Conservation (phyloP, 2,329 filamentous ascomycete genomes). For the Colletotrichum caudatum region DNA sequence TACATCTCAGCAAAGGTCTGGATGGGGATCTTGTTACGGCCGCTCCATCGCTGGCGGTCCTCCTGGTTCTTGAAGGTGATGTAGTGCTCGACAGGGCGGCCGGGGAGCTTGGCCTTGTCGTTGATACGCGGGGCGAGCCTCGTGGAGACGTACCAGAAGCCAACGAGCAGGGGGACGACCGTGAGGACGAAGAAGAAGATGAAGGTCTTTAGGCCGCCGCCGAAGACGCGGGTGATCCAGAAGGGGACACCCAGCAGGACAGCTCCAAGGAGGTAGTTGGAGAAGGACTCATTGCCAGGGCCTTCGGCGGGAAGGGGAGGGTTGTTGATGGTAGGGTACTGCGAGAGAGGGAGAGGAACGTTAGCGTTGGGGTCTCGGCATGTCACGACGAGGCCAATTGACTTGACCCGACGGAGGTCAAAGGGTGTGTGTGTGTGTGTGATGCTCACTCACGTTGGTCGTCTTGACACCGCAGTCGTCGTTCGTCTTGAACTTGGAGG, state of each 20-base stretch:
- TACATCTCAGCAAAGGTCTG: slow-evolving; percentile 99
- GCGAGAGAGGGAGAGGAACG: slow-evolving; percentile 36
- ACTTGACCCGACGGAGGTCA: neutral
- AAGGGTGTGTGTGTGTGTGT: neutral
- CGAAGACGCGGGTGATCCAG: slow-evolving; percentile 85
- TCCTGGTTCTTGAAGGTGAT: slow-evolving; percentile 80
- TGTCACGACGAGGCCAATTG: slow-evolving; percentile 9
- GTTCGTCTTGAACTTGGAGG: slow-evolving; percentile 74
- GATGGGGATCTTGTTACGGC: slow-evolving; percentile 85
- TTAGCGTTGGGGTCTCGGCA: slow-evolving; percentile 9
- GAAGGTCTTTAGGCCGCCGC: slow-evolving; percentile 88
- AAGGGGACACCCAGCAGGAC: slow-evolving; percentile 78
- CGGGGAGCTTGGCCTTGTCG: slow-evolving; percentile 89
- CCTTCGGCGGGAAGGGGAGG: slow-evolving; percentile 92
- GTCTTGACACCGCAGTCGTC: slow-evolving; percentile 68
- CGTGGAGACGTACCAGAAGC: slow-evolving; percentile 86
- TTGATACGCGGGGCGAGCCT: slow-evolving; percentile 88
- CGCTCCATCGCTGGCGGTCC: slow-evolving; percentile 75
- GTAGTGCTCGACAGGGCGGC: slow-evolving; percentile 91
- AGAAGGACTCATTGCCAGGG: slow-evolving; percentile 86
- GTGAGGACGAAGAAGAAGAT: slow-evolving; percentile 87
- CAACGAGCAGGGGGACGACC: slow-evolving; percentile 80
- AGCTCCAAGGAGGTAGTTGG: slow-evolving; percentile 80
- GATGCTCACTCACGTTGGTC: slow-evolving; percentile 53
- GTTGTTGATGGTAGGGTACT: slow-evolving; percentile 95